Evolutionary conservation across 1,139 yeast genomes (phyloP).

Genomic region (Sugiyamaella japonica): DNA sequence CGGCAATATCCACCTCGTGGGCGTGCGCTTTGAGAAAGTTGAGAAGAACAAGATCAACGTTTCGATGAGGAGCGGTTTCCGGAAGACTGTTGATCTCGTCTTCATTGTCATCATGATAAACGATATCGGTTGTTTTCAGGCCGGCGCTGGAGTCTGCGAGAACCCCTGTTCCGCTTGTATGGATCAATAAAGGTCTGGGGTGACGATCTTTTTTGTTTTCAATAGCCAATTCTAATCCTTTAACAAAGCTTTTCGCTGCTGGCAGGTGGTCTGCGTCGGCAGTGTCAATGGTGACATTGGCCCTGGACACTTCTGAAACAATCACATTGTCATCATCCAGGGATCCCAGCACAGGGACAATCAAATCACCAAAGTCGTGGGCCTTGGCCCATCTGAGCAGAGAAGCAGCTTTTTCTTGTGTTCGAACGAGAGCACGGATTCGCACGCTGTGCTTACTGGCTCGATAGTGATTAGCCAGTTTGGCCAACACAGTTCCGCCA

Average conservation of each 20-base stretch:
- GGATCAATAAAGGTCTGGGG: slow-evolving; percentile 40
- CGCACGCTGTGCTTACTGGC: slow-evolving; percentile 25
- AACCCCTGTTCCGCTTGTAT: slow-evolving; percentile 47
- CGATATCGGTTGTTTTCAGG: slow-evolving; percentile 33
- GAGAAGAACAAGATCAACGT: slow-evolving; percentile 39
- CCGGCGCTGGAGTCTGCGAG: slow-evolving; percentile 36
- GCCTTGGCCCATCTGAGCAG: slow-evolving; percentile 33
- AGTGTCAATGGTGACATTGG: slow-evolving; percentile 43
- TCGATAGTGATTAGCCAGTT: slow-evolving; percentile 30
- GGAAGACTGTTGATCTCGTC: slow-evolving; percentile 41
- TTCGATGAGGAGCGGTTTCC: slow-evolving; percentile 43
- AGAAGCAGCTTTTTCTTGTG: slow-evolving; percentile 35
- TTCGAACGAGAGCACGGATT: slow-evolving; percentile 38
- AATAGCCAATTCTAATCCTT: slow-evolving; percentile 24
- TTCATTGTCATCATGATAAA: slow-evolving; percentile 40
- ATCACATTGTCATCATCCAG: slow-evolving; percentile 37
- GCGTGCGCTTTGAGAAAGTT: slow-evolving; percentile 20
- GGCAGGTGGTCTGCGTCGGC: slow-evolving; percentile 45
- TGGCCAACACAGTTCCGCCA: slow-evolving; percentile 42
- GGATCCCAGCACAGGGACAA: slow-evolving; percentile 33
- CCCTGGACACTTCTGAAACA: slow-evolving; percentile 31
- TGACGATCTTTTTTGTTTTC: neutral
- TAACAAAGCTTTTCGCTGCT: slow-evolving; percentile 37
- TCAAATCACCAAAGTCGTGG: slow-evolving; percentile 21
- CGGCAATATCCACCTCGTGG: slow-evolving; percentile 23